A percentile compares a stretch with the other conserved stretches of the same genome.
phyloP scores from a whole-genome alignment of 495 filamentous ascomycete species.

The Cercophora samala region DNA sequence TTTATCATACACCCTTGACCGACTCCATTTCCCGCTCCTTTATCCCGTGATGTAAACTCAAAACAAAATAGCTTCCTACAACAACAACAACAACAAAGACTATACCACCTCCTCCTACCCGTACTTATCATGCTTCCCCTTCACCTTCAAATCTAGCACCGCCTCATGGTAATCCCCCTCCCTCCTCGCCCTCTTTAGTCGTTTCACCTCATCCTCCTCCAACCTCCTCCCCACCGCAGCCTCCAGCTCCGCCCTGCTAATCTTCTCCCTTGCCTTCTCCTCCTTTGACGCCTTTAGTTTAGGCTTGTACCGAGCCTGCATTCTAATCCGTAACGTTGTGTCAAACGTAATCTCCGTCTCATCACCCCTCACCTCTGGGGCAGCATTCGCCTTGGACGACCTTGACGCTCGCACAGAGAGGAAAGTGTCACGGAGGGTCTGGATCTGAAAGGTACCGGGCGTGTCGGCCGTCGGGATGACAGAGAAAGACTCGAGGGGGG shows the following conservation, averaged over 20 bases:
- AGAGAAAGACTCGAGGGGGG: slow-evolving; percentile 76
- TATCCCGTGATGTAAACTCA: no score
- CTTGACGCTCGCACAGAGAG: slow-evolving; percentile 51
- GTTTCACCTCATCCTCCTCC: slow-evolving; percentile 80
- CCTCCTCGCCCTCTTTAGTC: slow-evolving; percentile 73
- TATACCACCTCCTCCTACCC: slow-evolving; percentile 26
- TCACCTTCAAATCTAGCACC: slow-evolving; percentile 83
- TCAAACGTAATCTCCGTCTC: slow-evolving; percentile 65
- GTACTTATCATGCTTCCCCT: slow-evolving; percentile 95
- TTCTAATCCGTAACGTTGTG: slow-evolving; percentile 77
- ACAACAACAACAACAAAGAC: no score
- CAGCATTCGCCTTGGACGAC: slow-evolving; percentile 39
- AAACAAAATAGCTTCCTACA: no score
- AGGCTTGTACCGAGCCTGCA: slow-evolving; percentile 77
- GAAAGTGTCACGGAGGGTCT: slow-evolving; percentile 62
- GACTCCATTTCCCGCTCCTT: no score
- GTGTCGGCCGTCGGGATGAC: slow-evolving; percentile 61
- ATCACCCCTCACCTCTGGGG: slow-evolving; percentile 74
- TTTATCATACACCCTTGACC: no score
- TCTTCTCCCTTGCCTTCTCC: slow-evolving; percentile 76
- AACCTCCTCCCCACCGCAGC: slow-evolving; percentile 69
- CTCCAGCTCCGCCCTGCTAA: slow-evolving; percentile 85
- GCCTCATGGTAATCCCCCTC: slow-evolving; percentile 91
- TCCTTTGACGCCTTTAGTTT: slow-evolving; percentile 67
- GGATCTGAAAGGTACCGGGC: slow-evolving; percentile 63